Conservation (phyloP, 352 stramenopile species). For the Albugo candida region DNA sequence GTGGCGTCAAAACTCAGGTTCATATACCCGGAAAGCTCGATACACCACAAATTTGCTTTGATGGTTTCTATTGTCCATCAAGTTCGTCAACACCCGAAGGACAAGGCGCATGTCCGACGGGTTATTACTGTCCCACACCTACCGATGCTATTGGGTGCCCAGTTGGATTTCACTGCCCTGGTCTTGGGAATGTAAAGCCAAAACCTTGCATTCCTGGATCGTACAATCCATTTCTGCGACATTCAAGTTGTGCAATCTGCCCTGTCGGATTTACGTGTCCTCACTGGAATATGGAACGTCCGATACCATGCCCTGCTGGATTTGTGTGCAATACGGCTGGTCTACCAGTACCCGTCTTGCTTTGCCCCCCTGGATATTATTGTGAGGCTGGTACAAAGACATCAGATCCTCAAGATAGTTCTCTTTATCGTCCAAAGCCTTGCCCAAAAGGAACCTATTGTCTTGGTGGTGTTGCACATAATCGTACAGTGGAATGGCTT, state of each 20-base stretch:
- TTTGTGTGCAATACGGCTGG: conserved; percentile 91
- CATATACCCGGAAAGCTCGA: conserved; percentile 76
- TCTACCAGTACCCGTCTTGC: conserved; percentile 73
- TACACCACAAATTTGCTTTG: conserved; percentile 88
- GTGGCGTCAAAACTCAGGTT: conserved; percentile 54
- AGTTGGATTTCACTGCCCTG: conserved; percentile 86
- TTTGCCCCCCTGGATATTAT: conserved; percentile 90
- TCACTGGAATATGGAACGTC: conserved; percentile 43
- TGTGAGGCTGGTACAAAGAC: conserved; percentile 85
- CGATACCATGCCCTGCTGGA: conserved; percentile 79
- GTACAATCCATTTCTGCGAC: conserved; percentile 66
- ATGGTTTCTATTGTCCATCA: conserved; percentile 91
- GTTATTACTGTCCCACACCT: conserved; percentile 87
- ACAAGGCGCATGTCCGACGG: conserved; percentile 84
- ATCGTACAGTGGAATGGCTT: conserved; percentile 82
- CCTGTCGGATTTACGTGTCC: conserved; percentile 88
- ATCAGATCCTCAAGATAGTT: conserved; percentile 69
- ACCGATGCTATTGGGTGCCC: conserved; percentile 83
- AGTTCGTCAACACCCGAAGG: conserved; percentile 85
- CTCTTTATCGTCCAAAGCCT: conserved; percentile 49
- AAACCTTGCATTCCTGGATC: conserved; percentile 86
- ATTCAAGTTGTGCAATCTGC: conserved; percentile 89
- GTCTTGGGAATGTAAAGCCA: conserved; percentile 85
- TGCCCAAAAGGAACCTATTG: conserved; percentile 90
- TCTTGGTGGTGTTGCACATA: conserved; percentile 86